Conservation (phyloP, 192 early-diverging fungal species). For the Anaeromyces robustus region DNA sequence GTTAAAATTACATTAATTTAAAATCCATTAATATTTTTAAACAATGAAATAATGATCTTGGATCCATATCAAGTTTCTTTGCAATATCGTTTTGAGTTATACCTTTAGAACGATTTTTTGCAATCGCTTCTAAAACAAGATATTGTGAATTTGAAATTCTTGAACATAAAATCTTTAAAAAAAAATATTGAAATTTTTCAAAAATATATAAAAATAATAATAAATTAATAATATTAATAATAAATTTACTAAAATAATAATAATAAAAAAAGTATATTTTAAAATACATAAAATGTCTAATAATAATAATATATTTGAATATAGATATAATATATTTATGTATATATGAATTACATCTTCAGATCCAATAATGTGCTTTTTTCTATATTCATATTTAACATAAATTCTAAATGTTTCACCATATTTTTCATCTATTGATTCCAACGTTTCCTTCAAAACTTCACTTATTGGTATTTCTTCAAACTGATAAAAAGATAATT, state of each 20-base stretch:
- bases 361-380: neutral
- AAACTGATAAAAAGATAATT: neutral
- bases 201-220: too few relatives aligned
- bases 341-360: neutral
- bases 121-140: constrained; percentile 15
- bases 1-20: constrained; percentile 36
- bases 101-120: constrained; percentile 22
- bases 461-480: neutral
- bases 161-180: neutral
- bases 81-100: constrained; percentile 38
- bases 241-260: too few relatives aligned
- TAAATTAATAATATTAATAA: too few relatives aligned
- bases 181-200: too few relatives aligned
- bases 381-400: neutral
- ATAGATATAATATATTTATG: too few relatives aligned
- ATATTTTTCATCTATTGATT: neutral
- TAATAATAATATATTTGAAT: too few relatives aligned
- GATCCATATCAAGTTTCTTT: constrained; percentile 33
- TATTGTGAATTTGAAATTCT: neutral
- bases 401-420: neutral
- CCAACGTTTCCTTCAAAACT: neutral
- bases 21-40: constrained; percentile 27
- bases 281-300: too few relatives aligned
- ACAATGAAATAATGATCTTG: constrained; percentile 42
- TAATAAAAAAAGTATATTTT: too few relatives aligned